A percentile compares a stretch with the other conserved stretches of the same genome.
These are phyloP conservation scores for Stagonosporopsis vannaccii DNA, from an alignment of 2,329 filamentous ascomycete genomes.

Conservation along the genomic window DNA sequence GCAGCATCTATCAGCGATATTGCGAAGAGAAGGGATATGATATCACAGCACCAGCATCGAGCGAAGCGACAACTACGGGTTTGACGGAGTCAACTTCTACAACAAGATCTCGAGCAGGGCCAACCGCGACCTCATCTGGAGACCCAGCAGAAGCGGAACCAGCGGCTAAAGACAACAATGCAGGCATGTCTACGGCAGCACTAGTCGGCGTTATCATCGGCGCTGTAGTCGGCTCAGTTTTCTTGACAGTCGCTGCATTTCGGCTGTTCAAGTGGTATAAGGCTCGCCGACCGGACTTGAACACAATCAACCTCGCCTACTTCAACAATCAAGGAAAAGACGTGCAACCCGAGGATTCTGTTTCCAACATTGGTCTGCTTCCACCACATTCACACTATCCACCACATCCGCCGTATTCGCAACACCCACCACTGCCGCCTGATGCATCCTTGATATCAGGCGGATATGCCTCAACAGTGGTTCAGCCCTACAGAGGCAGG, in stretches of 20 bases:
- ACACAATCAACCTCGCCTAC: background rate
- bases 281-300: background rate
- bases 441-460: background rate
- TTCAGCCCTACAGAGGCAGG: background rate
- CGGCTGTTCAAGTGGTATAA: background rate
- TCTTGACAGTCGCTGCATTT: background rate
- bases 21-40: conserved; percentile 1
- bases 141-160: background rate
- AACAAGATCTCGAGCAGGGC: background rate
- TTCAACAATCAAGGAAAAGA: background rate
- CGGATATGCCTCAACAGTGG: background rate
- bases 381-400: background rate
- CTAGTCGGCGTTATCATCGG: background rate
- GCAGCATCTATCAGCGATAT: background rate
- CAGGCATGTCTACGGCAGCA: background rate
- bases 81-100: background rate
- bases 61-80: background rate
- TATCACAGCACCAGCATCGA: background rate
- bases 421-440: background rate
- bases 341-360: background rate
- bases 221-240: background rate
- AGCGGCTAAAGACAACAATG: background rate
- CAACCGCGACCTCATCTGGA: background rate
- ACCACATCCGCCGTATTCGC: background rate
- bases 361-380: background rate